Evolutionary conservation across 208 protist species (phyloP), one percentile per base, ranked within the genome.

Genomic region (Plasmodiophora brassicae): DNA sequence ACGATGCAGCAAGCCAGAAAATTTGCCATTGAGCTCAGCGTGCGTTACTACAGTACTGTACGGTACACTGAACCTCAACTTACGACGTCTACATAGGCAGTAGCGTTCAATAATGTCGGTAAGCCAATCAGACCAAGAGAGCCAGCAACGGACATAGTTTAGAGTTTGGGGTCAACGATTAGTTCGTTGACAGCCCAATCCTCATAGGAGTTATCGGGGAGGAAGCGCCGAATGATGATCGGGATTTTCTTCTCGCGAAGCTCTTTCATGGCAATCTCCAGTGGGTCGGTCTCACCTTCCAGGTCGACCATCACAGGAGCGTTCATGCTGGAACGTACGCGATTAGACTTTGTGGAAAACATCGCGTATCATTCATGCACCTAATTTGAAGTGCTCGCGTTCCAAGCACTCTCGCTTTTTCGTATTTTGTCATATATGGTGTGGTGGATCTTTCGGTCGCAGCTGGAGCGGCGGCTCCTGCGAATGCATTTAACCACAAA

Each of bases 371-470:
- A 14, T 14, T 5, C 45, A 65, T 36, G 1, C 39, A 94, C 92
- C 94, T 96, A 46, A 99, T 98, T 92, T 99, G 98, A 88, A 99
- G 92, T 32, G 98, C 98, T 32, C 98, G 94, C 25, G 97, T 97
- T 57, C 98, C 98, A 5, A 99, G 95, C 36, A 99, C 90, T 57
- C 98, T 93, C 0, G 98, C 98, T 8, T 97, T 92, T 92, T 99
- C 98, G 89, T 99, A 99, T 93, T 99, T 99, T 32, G 98, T 99
- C 90, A 99, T 94, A 78, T 97, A 98, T 46, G 93, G 93, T 14
- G 96, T 98, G 5, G 98, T 99, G 60, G 84, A 71, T 0, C 88
- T 0, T 25, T 90, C 53, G 1, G 39, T 57, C 50, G 50, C 25
- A 57, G 25, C 50, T 57, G 50, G 50, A 57, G 50, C 25, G 14